Evolutionary conservation across 768 basidiomycete species (phyloP), one percentile per base, ranked within the genome.

Genomic region (Lactifluus subvellereus): DNA sequence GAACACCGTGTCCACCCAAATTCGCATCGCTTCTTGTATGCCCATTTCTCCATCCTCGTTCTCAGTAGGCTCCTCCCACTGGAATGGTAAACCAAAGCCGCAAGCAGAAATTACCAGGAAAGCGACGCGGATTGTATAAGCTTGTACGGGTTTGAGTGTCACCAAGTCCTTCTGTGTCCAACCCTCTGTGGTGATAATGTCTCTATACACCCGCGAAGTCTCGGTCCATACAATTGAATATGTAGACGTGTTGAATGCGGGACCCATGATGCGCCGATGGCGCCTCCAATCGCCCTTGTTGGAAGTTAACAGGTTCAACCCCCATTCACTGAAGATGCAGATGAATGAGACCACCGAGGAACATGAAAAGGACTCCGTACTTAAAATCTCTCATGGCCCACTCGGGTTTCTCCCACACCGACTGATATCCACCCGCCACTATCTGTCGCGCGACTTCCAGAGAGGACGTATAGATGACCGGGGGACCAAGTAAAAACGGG

Each of bases 161-260:
- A 69, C 51, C 1, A 47, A 40, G 33, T 55, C 55, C 47, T 57
- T 62, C 47, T 22, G 40, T 18, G 59, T 38, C 66, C 66, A 66
- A n/a, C 59, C 63, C 48, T 69, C 68, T 11, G 58, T 37, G 14
- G 40, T 45, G 43, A 62, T 35, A 61, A 67, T 67, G 13, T 67
- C 66, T 35, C 65, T 54, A 49, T 69, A 70, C n/a, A 67, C 47
- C 37, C 64, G 52, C 22, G 54, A 30, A 20, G 69, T 62, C 59
- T 69, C 65, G 27, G 66, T 43, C 68, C 69, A 70, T 48, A 69
- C 66, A 27, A 67, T 60, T 22, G 60, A 56, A 53, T 69, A 70
- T 45, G 64, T 70, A 35, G 22, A 45, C 13, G 57, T 55, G 48
- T 69, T 70, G 66, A 70, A 70, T 8, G 69, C 69, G 7, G 69